Base-by-base conservation (phyloP, 148 eudicot genomes). In the Fagopyrum tataricum region DNA sequence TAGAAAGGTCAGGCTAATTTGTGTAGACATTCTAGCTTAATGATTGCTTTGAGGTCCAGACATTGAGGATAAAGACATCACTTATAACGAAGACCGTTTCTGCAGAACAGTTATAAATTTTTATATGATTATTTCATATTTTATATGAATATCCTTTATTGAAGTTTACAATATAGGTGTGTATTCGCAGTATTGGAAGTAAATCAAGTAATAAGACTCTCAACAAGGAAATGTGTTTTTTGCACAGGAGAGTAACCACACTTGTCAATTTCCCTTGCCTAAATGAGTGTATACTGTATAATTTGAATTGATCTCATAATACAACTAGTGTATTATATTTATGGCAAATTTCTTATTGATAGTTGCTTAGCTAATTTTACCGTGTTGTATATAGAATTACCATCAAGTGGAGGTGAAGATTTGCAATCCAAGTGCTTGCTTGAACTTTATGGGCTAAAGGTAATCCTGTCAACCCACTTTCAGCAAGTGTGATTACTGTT, bases 391-490 rank as follows among this genome's bases (percentile, higher is more conserved):
- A 18, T 92, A 96, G 99, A 92, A 82, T 79, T 96, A 81, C 99
- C 99, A 39, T 79, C 99, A 74, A 92, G 81, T 84, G 89, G 92
- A 84, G 99, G 99, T 6, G 99, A 92, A 81, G 91, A 90, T 82
- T 81, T 96, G 81, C 99, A 96, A 76, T 81, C 96, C 17, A 96
- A 91, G 80, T 96, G 99, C 85, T 81, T 96, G 92, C 92, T 96
- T 80, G 99, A 96, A 82, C 97, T 96, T 70, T 92, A 96, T 84
- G 99, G 97, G 67, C 84, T 96, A 44, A 96, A 96, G 99, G 99
- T 96, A 87, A 43, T 64, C 8, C 44, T 64, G 43, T 64, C 18
- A 14, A 37, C 10, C 18, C 20, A 31, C 43, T 64, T 39, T 37
- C 44, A 64, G 14, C 43, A 64, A 31, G 10, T 31, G 20, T 64